Evolutionary conservation across 129 eudicot genomes (phyloP), one percentile per base, ranked within the genome.

Genomic region (Artemisia tridentata): DNA sequence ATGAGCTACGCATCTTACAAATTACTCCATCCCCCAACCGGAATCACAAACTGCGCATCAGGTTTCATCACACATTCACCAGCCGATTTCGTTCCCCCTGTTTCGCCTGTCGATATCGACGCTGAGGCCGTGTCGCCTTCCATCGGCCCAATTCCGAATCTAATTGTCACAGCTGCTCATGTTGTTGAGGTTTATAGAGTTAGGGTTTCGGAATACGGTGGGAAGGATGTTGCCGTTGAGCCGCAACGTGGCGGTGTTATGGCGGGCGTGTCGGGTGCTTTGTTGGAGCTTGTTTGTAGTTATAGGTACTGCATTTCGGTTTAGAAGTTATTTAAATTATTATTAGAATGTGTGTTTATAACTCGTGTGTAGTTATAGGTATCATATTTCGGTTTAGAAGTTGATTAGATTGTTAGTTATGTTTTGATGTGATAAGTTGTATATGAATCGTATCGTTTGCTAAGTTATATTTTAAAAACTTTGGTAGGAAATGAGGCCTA

Each of bases 1-100:
- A 93, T 93, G 98, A 93, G 98, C 67, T 93, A 73, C 96, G 98
- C 98, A 18, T 96, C 92, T 54, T 87, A 74, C 92, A 93, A 87
- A 71, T 76, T 87, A 87, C 85, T 93, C 97, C 98, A 93, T 63
- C 84, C 82, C 50, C 86, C 98, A 13, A 93, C 97, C 76, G 98
- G 95, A 70, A 84, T 93, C 75, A 95, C 90, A 79, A 85, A 84
- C 69, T 93, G 97, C 63, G 96, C 91, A 11, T 73, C 98, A 1
- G 99, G 99, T 50, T 93, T 80, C 83, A 77, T 93, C 78, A 87
- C 99, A n/a, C 96, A 90, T 48, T 87, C 88, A 31, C 77, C 80
- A 51, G 80, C 87, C 11, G 88, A 85, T 77, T 79, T 63, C 27
- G 52, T 83, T 23, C 77, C 85, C 6, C 74, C 80, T 2, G 73